Conservation (phyloP, 306 rosid species). For the Leucaena leucocephala region DNA sequence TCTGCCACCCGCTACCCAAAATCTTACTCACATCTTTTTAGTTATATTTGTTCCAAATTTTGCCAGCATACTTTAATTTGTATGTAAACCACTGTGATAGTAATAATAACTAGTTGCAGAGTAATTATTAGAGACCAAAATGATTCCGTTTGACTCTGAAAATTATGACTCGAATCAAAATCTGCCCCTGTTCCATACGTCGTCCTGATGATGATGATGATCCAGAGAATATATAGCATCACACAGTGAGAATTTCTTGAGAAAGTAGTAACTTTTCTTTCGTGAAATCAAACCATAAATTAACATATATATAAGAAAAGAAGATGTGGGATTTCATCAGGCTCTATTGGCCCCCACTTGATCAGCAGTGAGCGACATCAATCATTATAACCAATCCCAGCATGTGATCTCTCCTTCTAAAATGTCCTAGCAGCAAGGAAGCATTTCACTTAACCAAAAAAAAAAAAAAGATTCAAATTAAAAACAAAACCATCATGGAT, state of each 20-base stretch:
- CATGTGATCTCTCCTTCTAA: slow-evolving; percentile 35
- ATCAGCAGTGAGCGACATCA: slow-evolving; percentile 40
- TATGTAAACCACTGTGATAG: no score
- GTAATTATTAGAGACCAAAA: slow-evolving; percentile 32
- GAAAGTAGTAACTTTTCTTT: slow-evolving; percentile 8
- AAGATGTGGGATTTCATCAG: slow-evolving; percentile 44
- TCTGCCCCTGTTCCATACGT: not conserved
- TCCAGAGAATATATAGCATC: no score
- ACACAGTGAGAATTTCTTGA: not conserved
- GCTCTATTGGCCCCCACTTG: slow-evolving; percentile 48
- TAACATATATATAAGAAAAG: slow-evolving; percentile 37
- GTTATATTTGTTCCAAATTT: slow-evolving; percentile 24
- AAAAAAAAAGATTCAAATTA: not conserved
- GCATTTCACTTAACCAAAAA: slow-evolving; percentile 40
- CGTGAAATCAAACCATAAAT: slow-evolving; percentile 56
- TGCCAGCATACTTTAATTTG: not conserved
- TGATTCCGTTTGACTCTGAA: slow-evolving; percentile 16
- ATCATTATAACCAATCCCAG: slow-evolving; percentile 46
- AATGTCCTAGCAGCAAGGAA: slow-evolving; percentile 42
- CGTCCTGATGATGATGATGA: no score
- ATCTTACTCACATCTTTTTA: not conserved
- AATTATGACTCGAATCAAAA: slow-evolving; percentile 26
- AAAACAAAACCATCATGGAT: not conserved
- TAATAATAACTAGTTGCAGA: no score
- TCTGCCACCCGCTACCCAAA: slow-evolving; percentile 7